Conservation (phyloP, 192 early-diverging fungal genomes). For the Podila minutissima region DNA sequence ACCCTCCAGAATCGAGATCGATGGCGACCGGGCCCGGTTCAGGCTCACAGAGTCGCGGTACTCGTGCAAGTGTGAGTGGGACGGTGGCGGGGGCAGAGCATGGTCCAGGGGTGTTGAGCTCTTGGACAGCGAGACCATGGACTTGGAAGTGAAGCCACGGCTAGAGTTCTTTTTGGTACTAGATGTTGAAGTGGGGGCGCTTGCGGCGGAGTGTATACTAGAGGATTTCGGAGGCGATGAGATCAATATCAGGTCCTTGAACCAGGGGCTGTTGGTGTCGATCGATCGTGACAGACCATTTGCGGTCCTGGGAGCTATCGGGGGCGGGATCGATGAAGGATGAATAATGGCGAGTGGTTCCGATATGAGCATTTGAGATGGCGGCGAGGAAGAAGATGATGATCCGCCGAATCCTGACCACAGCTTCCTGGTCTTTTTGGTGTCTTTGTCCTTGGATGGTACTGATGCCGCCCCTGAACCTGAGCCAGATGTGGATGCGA, state of each 20-base stretch:
- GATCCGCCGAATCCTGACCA: neutral
- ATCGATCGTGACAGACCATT: neutral
- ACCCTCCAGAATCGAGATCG: neutral
- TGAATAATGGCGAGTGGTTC: neutral
- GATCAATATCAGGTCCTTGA: constrained; percentile 12
- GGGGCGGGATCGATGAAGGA: neutral
- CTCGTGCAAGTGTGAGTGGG: neutral
- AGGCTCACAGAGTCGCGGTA: neutral
- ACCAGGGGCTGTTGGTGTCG: constrained; percentile 8
- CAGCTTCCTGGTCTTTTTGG: neutral
- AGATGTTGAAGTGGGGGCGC: neutral
- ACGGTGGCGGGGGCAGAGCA: neutral
- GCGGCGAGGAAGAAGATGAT: neutral
- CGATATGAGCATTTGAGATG: no score
- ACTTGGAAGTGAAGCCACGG: constrained; percentile 8
- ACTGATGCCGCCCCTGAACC: neutral
- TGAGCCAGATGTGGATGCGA: neutral
- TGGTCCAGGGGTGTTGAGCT: neutral
- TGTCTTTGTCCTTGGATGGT: neutral
- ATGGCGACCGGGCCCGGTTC: neutral
- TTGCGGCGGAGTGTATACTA: neutral
- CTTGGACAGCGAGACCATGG: constrained; percentile 12
- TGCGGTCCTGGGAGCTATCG: neutral
- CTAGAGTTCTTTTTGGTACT: neutral
- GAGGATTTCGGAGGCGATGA: constrained; percentile 7